A percentile compares a stretch with the other conserved stretches of the same genome.
Conservation (phyloP, 2,329 filamentous ascomycete genomes). For the Erysiphe pisi region DNA sequence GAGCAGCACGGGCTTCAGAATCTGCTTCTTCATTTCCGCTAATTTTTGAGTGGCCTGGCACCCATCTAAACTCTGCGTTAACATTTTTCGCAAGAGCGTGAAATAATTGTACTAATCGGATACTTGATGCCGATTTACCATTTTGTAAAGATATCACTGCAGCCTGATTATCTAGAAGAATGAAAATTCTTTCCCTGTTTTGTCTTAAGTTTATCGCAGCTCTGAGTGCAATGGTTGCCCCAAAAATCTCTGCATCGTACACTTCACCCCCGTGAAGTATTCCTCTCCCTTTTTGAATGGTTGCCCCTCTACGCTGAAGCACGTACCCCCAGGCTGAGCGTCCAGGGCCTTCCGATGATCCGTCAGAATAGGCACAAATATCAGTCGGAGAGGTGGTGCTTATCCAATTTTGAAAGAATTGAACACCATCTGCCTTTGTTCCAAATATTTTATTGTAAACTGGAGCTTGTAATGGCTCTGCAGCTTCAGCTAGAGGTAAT, state of each 20-base stretch:
- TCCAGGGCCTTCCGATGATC: not conserved
- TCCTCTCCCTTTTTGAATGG: not conserved
- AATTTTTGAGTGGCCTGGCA: too few species aligned
- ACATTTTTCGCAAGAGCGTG: too few species aligned
- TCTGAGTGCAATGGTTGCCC: not conserved
- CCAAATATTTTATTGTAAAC: not conserved
- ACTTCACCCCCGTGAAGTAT: not conserved
- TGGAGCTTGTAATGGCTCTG: not conserved
- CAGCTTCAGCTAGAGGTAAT: conserved; percentile 7
- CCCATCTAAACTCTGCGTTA: too few species aligned
- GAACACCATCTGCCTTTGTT: not conserved
- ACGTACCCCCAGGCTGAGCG: not conserved
- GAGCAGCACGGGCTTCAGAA: too few species aligned
- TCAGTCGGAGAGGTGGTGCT: not conserved
- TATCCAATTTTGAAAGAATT: not conserved
- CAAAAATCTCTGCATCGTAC: not conserved
- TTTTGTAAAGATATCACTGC: not conserved
- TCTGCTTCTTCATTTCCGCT: too few species aligned
- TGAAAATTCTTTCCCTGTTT: not conserved
- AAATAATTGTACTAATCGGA: not conserved
- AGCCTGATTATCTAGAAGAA: not conserved
- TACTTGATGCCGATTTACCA: not conserved
- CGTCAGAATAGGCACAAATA: not conserved
- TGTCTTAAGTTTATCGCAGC: not conserved
- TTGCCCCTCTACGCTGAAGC: not conserved